Base-by-base conservation (phyloP, 176 grass and related monocot species). In the Rhipidocladum racemiflorum region DNA sequence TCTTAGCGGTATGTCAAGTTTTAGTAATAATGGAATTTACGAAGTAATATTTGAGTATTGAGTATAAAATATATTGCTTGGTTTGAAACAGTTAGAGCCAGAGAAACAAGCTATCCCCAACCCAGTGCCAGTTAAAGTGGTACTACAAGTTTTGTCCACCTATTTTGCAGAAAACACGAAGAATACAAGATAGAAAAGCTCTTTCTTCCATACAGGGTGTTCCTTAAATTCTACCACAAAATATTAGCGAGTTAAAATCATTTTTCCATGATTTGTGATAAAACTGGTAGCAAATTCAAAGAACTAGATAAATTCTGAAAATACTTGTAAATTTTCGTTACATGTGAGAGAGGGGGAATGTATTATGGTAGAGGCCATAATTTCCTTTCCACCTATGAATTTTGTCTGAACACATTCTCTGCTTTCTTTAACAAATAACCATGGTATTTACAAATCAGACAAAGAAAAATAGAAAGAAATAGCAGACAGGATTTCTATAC, bases 381-480 rank as follows among this genome's bases (percentile, higher is more conserved):
- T 8, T 21, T 45, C 25, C 1, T 30, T 18, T 44, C 39, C 57
- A 64, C 17, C 3, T 65, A 74, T 66, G 10, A 54, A 18, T 61
- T 77, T 39, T 62, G 1, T 46, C 10, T 61, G 42, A 61, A 28
- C 27, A 71, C 50, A 53, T 63, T 53, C 2, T 62, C 4, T 85
- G 39, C 25, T 70, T 23, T 34, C 66, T 62, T 78, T 71, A 61
- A 42, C 10, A 27, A 78, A 72, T 83, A 70, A 24, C 14, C 25
- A 66, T 65, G 48, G 2, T 73, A 78, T 84, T 72, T 83, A 83
- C 66, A 65, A 57, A 39, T 17, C 40, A 60, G 16, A 12, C 9
- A 78, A 77, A 30, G 28, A 73, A 66, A 65, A 23, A 72, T 30
- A 55, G 45, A 74, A 81, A 20, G 15, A 35, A 57, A 59, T 72